Evolutionary conservation across 805 yeast genomes (phyloP), one percentile per base, ranked within the genome.

Genomic region (Lachancea fermentati): DNA sequence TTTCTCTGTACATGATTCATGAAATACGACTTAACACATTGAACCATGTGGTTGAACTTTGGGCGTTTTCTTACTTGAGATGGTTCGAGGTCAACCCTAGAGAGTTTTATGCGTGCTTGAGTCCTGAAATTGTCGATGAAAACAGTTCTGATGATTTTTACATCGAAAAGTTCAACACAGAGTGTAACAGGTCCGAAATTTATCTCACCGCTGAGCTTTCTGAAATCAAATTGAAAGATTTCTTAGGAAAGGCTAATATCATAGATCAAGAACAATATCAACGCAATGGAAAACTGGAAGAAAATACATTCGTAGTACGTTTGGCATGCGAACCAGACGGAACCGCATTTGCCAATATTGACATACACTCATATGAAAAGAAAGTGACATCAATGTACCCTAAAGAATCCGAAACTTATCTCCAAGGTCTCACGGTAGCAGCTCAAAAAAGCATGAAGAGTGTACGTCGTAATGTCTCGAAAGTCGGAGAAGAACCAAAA

Each of bases 191-290:
- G 1, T 68, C 71, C 49, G 87, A 81, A 55, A 40, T 81, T 4
- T 76, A 75, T 47, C 50, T 81, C 18, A 74, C 85, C 0, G 69
- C 83, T 2, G 70, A 72, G 25, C 39, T 66, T 14, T 71, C 68
- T 3, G 69, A 69, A 28, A 56, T 81, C 12, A 51, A 58, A 35
- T 57, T 78, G 2, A 46, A 45, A 1, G 67, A 75, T 34, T 65
- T 80, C 18, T 46, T 73, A 2, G 67, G 57, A 4, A 61, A 65
- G 30, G 79, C 75, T 5, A 64, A 55, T 5, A 73, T 81, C 1
- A 44, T 74, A 11, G 66, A 73, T 1, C 41, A 52, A 9, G 37
- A 52, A 1, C 3, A 42, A 42, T 18, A 39, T 13, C 34, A 24
- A 24, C 3, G 18, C 9, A 26, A 30, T 3, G 6, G 17, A 2